Percentiles rank a stretch among this genome's conserved stretches.
phyloP scores from a whole-genome alignment of 1,284 basidiomycete species.

The Ustilago sp. region DNA sequence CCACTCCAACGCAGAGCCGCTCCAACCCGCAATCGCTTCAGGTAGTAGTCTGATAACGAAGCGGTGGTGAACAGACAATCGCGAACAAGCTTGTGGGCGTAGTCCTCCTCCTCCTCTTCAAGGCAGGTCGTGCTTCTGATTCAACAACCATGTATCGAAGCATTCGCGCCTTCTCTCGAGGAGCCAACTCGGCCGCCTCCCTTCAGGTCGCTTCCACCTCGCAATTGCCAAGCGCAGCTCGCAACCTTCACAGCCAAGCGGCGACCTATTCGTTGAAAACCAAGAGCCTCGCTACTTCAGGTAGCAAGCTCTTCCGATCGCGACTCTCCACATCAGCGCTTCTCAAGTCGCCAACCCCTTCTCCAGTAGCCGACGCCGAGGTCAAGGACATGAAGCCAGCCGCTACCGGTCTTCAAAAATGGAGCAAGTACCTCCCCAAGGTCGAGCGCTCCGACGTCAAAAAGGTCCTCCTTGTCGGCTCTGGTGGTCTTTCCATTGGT shows the following conservation, averaged over 20 bases:
- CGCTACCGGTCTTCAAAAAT: slow-evolving; percentile 60
- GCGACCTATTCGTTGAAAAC: slow-evolving; percentile 28
- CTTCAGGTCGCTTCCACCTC: slow-evolving; percentile 41
- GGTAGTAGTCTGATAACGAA: slow-evolving; percentile 16
- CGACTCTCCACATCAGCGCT: slow-evolving; percentile 48
- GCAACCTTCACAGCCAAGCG: slow-evolving; percentile 36
- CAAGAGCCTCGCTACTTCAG: slow-evolving; percentile 34
- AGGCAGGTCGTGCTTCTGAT: slow-evolving; percentile 8
- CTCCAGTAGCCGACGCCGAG: slow-evolving; percentile 45
- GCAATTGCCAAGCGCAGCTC: slow-evolving; percentile 27
- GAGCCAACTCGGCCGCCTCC: slow-evolving; percentile 38
- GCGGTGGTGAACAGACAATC: slow-evolving; percentile 2
- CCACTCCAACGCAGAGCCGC: slow-evolving; percentile 27
- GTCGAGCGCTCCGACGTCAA: slow-evolving; percentile 78
- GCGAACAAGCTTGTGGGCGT: slow-evolving; percentile 1
- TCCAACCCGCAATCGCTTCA: slow-evolving; percentile 14
- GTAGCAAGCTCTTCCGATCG: slow-evolving; percentile 42
- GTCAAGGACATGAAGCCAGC: slow-evolving; percentile 57
- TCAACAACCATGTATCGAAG: slow-evolving; percentile 44
- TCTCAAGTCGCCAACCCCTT: slow-evolving; percentile 45
- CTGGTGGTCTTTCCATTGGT: slow-evolving; percentile 94
- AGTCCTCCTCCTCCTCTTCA: slow-evolving; percentile 1
- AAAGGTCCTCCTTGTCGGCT: slow-evolving; percentile 96
- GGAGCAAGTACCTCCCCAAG: slow-evolving; percentile 65
- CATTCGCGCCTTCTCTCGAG: slow-evolving; percentile 43